Percentiles rank a stretch among this genome's conserved stretches.
Conservation (phyloP, 306 rosid species). For the Sechiopsis laciniata region DNA sequence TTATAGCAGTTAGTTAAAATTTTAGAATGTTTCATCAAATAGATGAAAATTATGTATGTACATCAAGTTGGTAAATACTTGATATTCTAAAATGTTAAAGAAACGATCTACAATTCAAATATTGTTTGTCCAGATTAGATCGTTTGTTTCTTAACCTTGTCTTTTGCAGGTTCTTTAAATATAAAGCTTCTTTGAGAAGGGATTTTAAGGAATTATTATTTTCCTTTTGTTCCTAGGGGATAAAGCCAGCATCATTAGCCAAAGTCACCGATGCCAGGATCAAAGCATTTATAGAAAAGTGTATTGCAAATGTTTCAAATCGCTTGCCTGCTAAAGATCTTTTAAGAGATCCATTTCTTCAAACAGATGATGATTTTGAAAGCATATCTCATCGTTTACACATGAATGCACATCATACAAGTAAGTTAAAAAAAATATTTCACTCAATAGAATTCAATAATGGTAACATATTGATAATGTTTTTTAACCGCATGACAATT, state of each 20-base stretch:
- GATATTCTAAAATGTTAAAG: not conserved
- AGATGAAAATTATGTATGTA: not conserved
- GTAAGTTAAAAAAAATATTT: constrained; percentile 25
- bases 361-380: constrained; percentile 44
- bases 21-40: not conserved
- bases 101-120: not conserved
- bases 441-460: not conserved
- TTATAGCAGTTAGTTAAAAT: not conserved
- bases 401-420: constrained; percentile 30
- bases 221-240: constrained; percentile 53
- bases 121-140: not conserved
- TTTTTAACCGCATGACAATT: constrained; percentile 26
- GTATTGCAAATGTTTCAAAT: constrained; percentile 66
- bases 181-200: not conserved
- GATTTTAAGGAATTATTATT: not conserved
- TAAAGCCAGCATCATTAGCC: constrained; percentile 81
- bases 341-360: constrained; percentile 78
- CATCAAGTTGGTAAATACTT: not conserved
- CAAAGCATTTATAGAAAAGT: constrained; percentile 74
- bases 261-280: constrained; percentile 64
- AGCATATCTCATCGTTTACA: constrained; percentile 42
- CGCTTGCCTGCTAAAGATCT: constrained; percentile 83
- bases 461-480: constrained; percentile 2
- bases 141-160: not conserved
- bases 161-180: not conserved